Base-by-base conservation (phyloP, 2,329 filamentous ascomycete species). In the Hymenoscyphus linearis region DNA sequence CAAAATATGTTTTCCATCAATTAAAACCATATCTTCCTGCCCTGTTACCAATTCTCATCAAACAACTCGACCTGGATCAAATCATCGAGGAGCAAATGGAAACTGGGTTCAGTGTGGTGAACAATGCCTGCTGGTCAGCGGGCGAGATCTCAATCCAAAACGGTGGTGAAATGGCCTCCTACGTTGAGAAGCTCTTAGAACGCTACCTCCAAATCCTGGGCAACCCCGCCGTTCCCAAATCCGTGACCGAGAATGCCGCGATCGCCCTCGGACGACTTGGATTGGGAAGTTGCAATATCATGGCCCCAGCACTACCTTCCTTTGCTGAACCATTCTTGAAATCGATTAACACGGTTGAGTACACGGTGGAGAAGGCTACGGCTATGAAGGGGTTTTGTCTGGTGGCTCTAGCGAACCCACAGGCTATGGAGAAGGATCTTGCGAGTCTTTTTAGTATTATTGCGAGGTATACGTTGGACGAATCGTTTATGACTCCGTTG, bases 101-200 rank as follows among this genome's bases (percentile, higher is more conserved):
- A 65, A 89, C 85, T 18, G 88, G 87, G 14, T 97, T 96, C 74
- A 91, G 92, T 63, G 93, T 98, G 34, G 87, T 98, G 62, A 99
- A 98, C 82, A 99, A 99, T 73, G 93, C 95, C 25, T 98, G 93
- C 77, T 99, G 95, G 95, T 96, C 93, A 6, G 87, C 87, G 26
- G 95, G 95, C 50, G 95, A 99, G 78, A 95, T 98, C 64, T 86
- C 92, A 16, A 86, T 96, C 74, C 87, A 91, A 64, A 82, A 90
- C 72, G 85, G 87, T 67, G 85, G 87, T 64, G 85, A 82, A 59
- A 90, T 97, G 85, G 82, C 82, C 1, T 88, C 88, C 0, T 96
- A 89, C 72, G 83, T 92, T 10, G 86, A 90, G 25, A 84, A 89
- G 64, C 79, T 99, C 16, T 86, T 96, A 62, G 83, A 88, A 64